Evolutionary conservation across 2,329 filamentous ascomycete genomes (phyloP), one percentile per base, ranked within the genome.

Genomic region (Aspergillus eucalypticola): DNA sequence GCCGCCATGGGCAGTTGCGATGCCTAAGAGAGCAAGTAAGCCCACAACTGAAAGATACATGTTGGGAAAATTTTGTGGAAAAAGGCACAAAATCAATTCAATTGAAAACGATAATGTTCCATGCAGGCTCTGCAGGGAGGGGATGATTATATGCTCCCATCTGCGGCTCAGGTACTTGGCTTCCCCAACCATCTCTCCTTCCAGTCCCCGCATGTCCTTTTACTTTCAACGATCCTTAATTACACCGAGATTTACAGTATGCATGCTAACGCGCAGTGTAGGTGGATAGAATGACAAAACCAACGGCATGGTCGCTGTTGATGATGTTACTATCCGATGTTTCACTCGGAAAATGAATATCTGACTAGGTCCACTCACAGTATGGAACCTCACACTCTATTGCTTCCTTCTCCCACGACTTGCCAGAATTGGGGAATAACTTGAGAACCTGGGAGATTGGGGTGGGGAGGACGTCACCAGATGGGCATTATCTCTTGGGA

Each of bases 1-100:
- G 58, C 79, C 80, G 53, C 82, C 83, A 69, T 92, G 90, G 56
- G 86, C 87, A 58, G 81, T 73, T 23, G 79, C 86, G 55, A 81
- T 67, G 48, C 83, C 82, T 29, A 81, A 82, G 50, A 83, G 76
- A 60, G 78, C 73, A 17, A 71, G 60, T 15, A 73, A 41, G 19
- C 52, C 62, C 3, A 63, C 29, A 3, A 60, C 39, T 2, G 63
- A 62, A 27, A 62, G 23, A 35, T 71, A 62, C 70, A 72, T 72
- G 51, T 54, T 51, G 15, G 2, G 8, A 23, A 17, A 13, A n/a
- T 10, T 3, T 19, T 23, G 32, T 27, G 11, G 11, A 49, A 8
- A 21, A 17, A 17, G n/a, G 5, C 32, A 5, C 11, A 1, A 4
- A 13, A 2, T 15, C 0, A 35, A 5, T 35, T 35, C 2, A 4